Evolutionary conservation across 176 grass and related monocot species (phyloP).

Genomic region (Lolium perenne): DNA sequence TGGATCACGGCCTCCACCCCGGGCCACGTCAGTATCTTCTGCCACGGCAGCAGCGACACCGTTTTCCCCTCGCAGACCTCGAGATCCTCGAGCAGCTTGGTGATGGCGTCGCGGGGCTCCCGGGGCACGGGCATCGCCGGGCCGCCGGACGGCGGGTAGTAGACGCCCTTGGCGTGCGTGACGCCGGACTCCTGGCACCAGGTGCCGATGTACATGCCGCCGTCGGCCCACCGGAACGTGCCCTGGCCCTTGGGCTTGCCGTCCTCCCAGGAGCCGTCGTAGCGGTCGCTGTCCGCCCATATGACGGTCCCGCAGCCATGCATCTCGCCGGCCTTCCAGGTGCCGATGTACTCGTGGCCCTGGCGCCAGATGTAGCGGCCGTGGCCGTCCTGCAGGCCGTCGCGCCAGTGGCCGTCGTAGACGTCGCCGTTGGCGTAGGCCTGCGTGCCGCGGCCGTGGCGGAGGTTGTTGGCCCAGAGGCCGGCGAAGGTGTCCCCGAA

Average conservation of each 20-base stretch:
- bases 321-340: conserved; percentile 69
- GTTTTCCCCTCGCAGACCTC: conserved; percentile 60
- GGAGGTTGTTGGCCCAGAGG: conserved; percentile 71
- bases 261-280: conserved; percentile 90
- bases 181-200: conserved; percentile 60
- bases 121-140: conserved; percentile 52
- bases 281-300: conserved; percentile 68
- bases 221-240: conserved; percentile 84
- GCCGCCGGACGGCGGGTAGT: conserved; percentile 67
- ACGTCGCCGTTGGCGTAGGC: conserved; percentile 70
- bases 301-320: conserved; percentile 71
- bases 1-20: conserved; percentile 58
- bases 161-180: conserved; percentile 71
- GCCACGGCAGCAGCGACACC: conserved; percentile 74
- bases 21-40: conserved; percentile 77
- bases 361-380: conserved; percentile 82
- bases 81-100: conserved; percentile 52
- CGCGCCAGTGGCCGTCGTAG: conserved; percentile 82
- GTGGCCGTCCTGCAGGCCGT: conserved; percentile 67
- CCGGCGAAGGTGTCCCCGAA: conserved; percentile 77
- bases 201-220: conserved; percentile 68
- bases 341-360: conserved; percentile 78
- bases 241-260: conserved; percentile 75
- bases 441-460: conserved; percentile 73
- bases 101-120: conserved; percentile 63